Evolutionary conservation across 208 protist genomes (phyloP).

Genomic region (Kentomonas sorsogonicus): DNA sequence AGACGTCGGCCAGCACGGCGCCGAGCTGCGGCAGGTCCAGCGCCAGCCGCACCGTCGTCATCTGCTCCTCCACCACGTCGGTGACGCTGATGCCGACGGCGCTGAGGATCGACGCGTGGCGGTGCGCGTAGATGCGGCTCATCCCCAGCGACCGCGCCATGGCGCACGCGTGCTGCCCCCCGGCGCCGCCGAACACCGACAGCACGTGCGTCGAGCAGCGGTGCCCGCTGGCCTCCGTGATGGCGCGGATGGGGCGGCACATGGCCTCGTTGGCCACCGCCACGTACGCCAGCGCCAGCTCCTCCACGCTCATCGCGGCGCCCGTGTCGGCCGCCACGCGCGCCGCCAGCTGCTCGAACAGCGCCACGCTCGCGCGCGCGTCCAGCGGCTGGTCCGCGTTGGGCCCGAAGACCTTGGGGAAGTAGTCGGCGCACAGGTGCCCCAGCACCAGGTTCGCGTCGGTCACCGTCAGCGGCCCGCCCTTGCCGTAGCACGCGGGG

Average conservation of each 20-base stretch:
- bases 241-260: conserved; percentile 91
- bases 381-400: conserved; percentile 63
- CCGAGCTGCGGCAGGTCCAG: conserved; percentile 19
- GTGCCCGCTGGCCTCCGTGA: conserved; percentile 90
- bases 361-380: conserved; percentile 27
- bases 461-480: conserved; percentile 89
- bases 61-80: conserved; percentile 87
- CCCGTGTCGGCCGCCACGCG: conserved; percentile 43
- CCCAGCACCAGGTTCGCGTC: conserved; percentile 95
- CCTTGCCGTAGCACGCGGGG: conserved; percentile 94
- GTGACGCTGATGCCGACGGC: conserved; percentile 92
- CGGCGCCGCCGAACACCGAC: conserved; percentile 93
- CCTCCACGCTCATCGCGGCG: conserved; percentile 42
- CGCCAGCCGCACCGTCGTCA: conserved; percentile 51
- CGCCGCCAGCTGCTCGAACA: conserved; percentile 62
- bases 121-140: conserved; percentile 65
- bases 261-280: conserved; percentile 94
- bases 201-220: conserved; percentile 82
- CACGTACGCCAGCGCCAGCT: conserved; percentile 92
- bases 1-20: conserved; percentile 28
- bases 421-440: conserved; percentile 84
- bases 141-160: conserved; percentile 88
- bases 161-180: conserved; percentile 91
- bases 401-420: conserved; percentile 94
- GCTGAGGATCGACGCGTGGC: conserved; percentile 81